phyloP scores from a whole-genome alignment of 306 rosid genomes.

The Ziziphus jujuba region DNA sequence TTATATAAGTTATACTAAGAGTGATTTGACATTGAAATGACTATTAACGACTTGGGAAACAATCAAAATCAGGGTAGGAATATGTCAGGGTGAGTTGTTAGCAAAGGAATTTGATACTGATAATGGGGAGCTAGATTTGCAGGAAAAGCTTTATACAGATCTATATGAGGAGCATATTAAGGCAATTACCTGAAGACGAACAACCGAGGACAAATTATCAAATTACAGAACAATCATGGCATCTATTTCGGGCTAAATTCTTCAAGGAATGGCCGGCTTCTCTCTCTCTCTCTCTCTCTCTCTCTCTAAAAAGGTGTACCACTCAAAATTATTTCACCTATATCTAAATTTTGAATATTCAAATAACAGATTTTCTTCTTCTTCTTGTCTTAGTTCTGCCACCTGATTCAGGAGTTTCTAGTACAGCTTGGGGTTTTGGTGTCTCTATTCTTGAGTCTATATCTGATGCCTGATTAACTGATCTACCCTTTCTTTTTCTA shows the following conservation, averaged over 20 bases:
- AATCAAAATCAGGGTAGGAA: not conserved
- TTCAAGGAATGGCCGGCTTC: conserved; percentile 15
- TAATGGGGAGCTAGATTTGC: not conserved
- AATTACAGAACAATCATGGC: conserved; percentile 23
- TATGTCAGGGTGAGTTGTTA: not conserved
- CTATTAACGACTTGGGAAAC: no score
- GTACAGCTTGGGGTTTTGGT: conserved; percentile 26
- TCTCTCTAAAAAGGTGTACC: conserved; percentile 31
- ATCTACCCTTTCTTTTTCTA: conserved; percentile 60
- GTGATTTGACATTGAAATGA: no score
- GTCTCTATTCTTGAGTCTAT: conserved; percentile 16
- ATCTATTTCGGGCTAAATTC: conserved; percentile 18
- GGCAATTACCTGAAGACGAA: conserved; percentile 28
- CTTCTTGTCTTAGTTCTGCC: conserved; percentile 45
- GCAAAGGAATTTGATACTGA: not conserved
- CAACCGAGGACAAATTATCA: conserved; percentile 11
- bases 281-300: conserved; percentile 27
- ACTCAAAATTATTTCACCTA: conserved; percentile 21
- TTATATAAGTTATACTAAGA: no score
- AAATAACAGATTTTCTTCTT: conserved; percentile 41
- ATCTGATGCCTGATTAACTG: conserved; percentile 43
- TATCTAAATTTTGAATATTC: conserved; percentile 28
- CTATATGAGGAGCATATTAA: not conserved
- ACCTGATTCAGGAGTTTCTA: conserved; percentile 26
- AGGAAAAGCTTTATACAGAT: not conserved